Evolutionary conservation across 768 basidiomycete genomes (phyloP).

Genomic region (Suillus placidus): DNA sequence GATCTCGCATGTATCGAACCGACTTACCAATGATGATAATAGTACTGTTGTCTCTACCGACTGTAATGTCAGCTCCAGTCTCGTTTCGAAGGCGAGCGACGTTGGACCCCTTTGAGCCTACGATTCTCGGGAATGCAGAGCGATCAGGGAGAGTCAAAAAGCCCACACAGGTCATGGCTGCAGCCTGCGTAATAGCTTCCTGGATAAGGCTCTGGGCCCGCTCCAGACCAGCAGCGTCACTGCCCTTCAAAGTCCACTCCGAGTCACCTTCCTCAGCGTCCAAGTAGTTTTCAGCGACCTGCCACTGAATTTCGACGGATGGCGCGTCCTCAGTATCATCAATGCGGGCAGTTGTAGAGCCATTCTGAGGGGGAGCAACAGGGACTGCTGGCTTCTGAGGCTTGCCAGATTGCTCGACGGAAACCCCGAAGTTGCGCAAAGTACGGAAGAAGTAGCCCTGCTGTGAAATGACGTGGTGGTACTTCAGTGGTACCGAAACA

Average conservation of each 20-base stretch:
- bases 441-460: conserved; percentile 87
- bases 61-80: conserved; percentile 90
- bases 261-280: conserved; percentile 83
- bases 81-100: conserved; percentile 85
- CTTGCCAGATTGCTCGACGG: conserved; percentile 73
- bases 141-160: conserved; percentile 85
- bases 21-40: conserved; percentile 84
- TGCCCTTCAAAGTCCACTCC: conserved; percentile 83
- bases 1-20: not conserved
- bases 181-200: conserved; percentile 72
- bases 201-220: conserved; percentile 68
- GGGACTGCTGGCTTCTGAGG: conserved; percentile 66
- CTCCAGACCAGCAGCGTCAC: conserved; percentile 76
- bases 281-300: conserved; percentile 76
- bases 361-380: conserved; percentile 49
- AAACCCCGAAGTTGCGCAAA: conserved; percentile 80
- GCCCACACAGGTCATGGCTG: conserved; percentile 75
- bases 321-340: conserved; percentile 62
- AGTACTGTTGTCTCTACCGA: conserved; percentile 83
- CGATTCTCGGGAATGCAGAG: conserved; percentile 88
- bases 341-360: conserved; percentile 70
- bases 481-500: conserved; percentile 80
- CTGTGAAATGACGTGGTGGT: conserved; percentile 83
- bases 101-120: conserved; percentile 89
- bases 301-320: conserved; percentile 63